Percentiles rank a stretch among this genome's conserved stretches.
Evolutionary conservation across 163 green algal genomes (phyloP).

Genomic region (Chlorella variabilis): DNA sequence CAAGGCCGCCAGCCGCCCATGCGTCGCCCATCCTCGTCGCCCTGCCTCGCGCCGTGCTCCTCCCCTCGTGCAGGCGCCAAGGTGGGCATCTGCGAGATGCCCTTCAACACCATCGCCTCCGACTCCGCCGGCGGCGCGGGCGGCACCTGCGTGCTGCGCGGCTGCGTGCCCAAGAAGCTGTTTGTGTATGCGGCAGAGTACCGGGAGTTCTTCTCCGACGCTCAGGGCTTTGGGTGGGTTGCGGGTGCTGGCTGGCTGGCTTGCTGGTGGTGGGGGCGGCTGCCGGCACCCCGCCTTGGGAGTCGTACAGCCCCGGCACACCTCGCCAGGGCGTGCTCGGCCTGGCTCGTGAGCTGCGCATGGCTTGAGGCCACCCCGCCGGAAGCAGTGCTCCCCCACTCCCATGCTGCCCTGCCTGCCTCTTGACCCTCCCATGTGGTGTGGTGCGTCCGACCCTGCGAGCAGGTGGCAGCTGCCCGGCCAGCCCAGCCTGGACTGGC

Average conservation of each 20-base stretch:
- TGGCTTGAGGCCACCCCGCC: too few species aligned
- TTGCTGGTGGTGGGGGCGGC: constrained; percentile 46
- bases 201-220: constrained; percentile 85
- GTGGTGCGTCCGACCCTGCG: too few species aligned
- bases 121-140: constrained; percentile 88
- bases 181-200: constrained; percentile 70
- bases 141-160: constrained; percentile 96
- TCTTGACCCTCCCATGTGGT: background rate
- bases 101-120: constrained; percentile 84
- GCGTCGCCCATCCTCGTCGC: background rate
- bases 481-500: constrained; percentile 42
- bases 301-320: too few species aligned
- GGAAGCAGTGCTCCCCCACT: background rate
- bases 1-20: background rate
- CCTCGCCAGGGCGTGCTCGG: too few species aligned
- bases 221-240: constrained; percentile 92
- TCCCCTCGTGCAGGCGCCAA: constrained; percentile 33
- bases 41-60: background rate
- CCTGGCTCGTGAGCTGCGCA: too few species aligned
- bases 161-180: constrained; percentile 99
- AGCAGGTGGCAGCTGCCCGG: constrained; percentile 46
- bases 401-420: background rate
- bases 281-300: too few species aligned
- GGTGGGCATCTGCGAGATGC: constrained; percentile 58
- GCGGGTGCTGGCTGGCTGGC: constrained; percentile 68